Conservation (phyloP, 2,329 filamentous ascomycete genomes). For the Phyllachora maydis region DNA sequence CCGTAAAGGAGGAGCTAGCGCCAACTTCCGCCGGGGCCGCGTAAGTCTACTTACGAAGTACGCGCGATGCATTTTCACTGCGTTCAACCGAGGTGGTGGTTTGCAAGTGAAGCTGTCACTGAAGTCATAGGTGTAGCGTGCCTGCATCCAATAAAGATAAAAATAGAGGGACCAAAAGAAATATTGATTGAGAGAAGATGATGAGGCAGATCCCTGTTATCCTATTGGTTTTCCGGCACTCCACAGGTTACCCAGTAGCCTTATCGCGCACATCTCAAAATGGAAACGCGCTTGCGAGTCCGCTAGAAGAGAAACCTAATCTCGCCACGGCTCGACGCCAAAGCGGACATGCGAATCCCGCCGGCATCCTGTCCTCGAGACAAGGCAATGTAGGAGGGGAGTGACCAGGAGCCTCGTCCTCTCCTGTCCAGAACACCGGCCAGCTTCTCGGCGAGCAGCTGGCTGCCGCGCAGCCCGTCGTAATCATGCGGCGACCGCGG, state of each 20-base stretch:
- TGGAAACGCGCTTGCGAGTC: not conserved
- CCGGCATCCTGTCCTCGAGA: not conserved
- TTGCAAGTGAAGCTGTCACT: too few species aligned
- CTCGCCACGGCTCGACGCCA: too few species aligned
- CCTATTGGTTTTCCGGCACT: not conserved
- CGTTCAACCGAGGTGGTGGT: too few species aligned
- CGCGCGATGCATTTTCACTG: too few species aligned
- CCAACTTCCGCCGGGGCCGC: too few species aligned
- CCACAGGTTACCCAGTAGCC: not conserved
- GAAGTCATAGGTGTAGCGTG: too few species aligned
- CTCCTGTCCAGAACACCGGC: not conserved
- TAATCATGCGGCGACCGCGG: not conserved
- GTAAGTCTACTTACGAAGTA: too few species aligned
- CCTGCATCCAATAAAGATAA: too few species aligned
- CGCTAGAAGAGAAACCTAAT: not conserved
- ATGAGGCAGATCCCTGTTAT: not conserved
- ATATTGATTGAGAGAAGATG: not conserved
- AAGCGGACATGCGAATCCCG: too few species aligned
- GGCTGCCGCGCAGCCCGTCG: not conserved
- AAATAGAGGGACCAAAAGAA: too few species aligned
- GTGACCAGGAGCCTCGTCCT: not conserved
- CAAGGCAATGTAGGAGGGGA: not conserved
- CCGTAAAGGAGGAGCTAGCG: too few species aligned
- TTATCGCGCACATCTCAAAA: not conserved
- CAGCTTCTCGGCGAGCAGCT: not conserved